Base-by-base conservation (phyloP, 192 early-diverging fungal species). In the Mortierella alpina region DNA sequence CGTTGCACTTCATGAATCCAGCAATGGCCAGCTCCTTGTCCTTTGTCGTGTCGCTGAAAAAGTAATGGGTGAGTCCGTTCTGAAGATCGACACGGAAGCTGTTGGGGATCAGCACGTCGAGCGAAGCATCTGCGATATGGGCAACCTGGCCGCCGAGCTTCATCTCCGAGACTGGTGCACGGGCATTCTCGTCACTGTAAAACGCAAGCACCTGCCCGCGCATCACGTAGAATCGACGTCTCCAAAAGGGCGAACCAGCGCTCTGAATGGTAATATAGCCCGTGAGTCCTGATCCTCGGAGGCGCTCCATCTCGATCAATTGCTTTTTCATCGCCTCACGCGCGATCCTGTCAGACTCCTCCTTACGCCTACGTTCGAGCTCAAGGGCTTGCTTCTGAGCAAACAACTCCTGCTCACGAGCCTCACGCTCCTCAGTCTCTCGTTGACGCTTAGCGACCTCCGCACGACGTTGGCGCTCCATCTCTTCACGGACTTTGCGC, bases 201-300 rank as follows among this genome's bases (percentile, higher is more conserved):
- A 89, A 66, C 0, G 78, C 76, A 17, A 91, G 48, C 22, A 63
- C 81, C 49, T 83, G 81, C 22, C 84, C 86, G n/a, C 83, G 82
- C 71, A 91, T 85, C 44, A 82, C 71, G 72, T 90, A 91, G 70
- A 83, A 91, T 10, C 90, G 86, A 49, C 90, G 84, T 57, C 84
- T 87, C 90, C 88, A 91, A 62, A 88, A 86, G 73, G 87, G 74
- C 45, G 67, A 77, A 42, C 82, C 85, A 62, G 76, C 82, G 44
- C 73, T 70, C 74, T 86, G 85, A 66, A 86, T 83, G 18, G 85
- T 84, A 49, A 86, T 77, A 57, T 78, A 86, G 9, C 85, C 85
- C 23, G 72, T 67, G 39, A 86, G 63, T 48, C 73, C 74, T 62
- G 73, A 82, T 54, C 83, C 87, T 15, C 42, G 56, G 40, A 78